Base-by-base conservation (phyloP, 768 basidiomycete species). In the Punctularia strigosozonata region DNA sequence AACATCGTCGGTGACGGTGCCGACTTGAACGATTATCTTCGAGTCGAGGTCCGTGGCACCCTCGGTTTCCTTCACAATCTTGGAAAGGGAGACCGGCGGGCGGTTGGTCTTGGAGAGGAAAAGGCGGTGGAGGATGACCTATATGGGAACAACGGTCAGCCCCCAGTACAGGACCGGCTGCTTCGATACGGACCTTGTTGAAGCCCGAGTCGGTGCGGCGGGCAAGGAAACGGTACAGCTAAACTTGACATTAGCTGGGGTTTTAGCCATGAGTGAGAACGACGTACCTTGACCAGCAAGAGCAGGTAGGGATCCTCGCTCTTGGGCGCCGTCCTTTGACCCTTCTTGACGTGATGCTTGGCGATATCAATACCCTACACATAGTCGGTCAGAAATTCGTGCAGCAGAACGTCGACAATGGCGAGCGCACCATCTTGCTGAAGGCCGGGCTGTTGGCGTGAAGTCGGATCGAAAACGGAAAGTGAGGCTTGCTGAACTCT, bases 271-370 rank as follows among this genome's bases (percentile, higher is more conserved):
- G 26, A 17, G 2, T 18, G 22, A 36, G 15, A 13, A n/a, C 5
- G 30, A 54, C 64, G 44, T 57, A 92, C 92, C 79, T 97, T 98
- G 66, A 98, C 95, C 46, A 99, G 80, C 55, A 98, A 76, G 54
- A 95, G 80, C 53, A 99, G 77, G 71, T 99, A 98, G 14, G 94
- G 94, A 66, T 99, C 95, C 84, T 97, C 89, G 63, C 89, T 94
- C 73, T 87, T 88, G 61, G 95, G 95, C 46, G 88, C 88, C 51
- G 85, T 84, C 48, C 95, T 80, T 57, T 77, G 69, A 52, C 91
- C 79, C 77, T 95, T 97, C 81, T 86, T 94, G 80, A 95, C 92
- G 80, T 99, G 94, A 75, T 98, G 94, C 64, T 72, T 68, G 62
- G 73, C 72, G 66, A 97, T 77, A 69, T 95, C 91, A 66, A 95